A percentile compares a stretch with the other conserved stretches of the same genome.
Evolutionary conservation across 768 basidiomycete genomes (phyloP).

Genomic region (Tulasnella sp.): DNA sequence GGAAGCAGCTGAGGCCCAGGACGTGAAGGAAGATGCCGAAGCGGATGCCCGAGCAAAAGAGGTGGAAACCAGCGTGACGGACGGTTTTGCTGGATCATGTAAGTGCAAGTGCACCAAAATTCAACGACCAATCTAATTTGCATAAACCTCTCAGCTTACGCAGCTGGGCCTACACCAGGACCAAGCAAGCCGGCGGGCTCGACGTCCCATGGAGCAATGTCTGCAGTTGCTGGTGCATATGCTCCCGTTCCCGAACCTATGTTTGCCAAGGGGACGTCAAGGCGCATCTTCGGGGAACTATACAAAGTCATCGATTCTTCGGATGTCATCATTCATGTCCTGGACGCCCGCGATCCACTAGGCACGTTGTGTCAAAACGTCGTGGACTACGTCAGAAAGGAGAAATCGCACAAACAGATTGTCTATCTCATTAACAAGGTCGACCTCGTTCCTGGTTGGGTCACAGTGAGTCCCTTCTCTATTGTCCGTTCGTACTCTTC

Average conservation of each 20-base stretch:
- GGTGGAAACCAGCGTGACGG: constrained; percentile 3
- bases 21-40: constrained; percentile 1
- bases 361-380: constrained; percentile 94
- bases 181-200: constrained; percentile 7
- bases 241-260: constrained; percentile 57
- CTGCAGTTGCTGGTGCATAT: background rate
- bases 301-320: constrained; percentile 99
- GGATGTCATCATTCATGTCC: constrained; percentile 87
- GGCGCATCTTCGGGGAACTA: constrained; percentile 92
- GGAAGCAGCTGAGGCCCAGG: constrained; percentile 6
- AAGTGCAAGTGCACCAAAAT: background rate
- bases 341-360: constrained; percentile 91
- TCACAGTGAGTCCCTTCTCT: constrained; percentile 59
- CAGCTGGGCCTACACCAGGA: background rate
- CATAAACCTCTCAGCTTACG: background rate
- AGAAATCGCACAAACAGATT: constrained; percentile 95
- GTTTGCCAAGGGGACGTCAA: constrained; percentile 89
- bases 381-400: constrained; percentile 85
- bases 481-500: background rate
- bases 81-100: constrained; percentile 3
- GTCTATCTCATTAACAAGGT: constrained; percentile 97
- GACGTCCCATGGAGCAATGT: constrained; percentile 6
- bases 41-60: background rate
- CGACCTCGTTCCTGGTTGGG: constrained; percentile 97
- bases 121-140: background rate